These are phyloP conservation scores for Fusarium sp. DNA, from an alignment of 2,329 filamentous ascomycete species.

Conservation along the genomic window DNA sequence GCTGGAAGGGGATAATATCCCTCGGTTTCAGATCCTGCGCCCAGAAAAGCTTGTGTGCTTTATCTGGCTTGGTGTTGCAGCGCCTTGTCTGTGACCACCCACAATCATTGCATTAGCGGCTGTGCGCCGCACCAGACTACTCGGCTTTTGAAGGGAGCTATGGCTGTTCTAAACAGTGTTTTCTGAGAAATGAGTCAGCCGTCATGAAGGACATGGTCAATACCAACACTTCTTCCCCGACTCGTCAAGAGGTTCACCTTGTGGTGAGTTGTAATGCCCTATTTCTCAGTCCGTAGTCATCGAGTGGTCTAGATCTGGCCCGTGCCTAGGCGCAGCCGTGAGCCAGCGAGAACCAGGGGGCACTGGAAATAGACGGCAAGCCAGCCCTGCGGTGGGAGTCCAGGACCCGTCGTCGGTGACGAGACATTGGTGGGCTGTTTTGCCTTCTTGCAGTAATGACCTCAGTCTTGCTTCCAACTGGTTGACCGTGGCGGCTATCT, in stretches of 20 bases:
- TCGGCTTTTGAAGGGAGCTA: neutral
- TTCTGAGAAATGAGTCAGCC: neutral
- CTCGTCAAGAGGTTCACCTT: neutral
- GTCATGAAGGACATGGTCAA: neutral
- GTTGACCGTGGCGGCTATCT: neutral
- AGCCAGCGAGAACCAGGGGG: neutral
- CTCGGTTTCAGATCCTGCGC: constrained; percentile 10
- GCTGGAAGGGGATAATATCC: constrained; percentile 1
- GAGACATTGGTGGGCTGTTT: neutral
- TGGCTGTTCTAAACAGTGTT: neutral
- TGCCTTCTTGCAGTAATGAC: neutral
- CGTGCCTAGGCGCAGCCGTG: neutral
- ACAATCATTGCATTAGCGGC: constrained; percentile 7
- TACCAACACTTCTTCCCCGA: neutral
- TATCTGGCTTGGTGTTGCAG: constrained; percentile 2
- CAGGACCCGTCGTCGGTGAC: neutral
- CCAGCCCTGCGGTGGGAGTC: constrained; percentile 2
- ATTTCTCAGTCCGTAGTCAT: neutral
- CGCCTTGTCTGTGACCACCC: neutral
- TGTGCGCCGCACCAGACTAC: neutral
- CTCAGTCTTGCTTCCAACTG: neutral
- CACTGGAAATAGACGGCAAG: neutral
- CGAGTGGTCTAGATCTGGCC: neutral
- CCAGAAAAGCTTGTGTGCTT: constrained; percentile 2
- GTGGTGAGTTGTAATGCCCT: neutral